These are phyloP conservation scores for Phytophthora pinifolia DNA, from an alignment of 352 stramenopile species.

Conservation along the genomic window DNA sequence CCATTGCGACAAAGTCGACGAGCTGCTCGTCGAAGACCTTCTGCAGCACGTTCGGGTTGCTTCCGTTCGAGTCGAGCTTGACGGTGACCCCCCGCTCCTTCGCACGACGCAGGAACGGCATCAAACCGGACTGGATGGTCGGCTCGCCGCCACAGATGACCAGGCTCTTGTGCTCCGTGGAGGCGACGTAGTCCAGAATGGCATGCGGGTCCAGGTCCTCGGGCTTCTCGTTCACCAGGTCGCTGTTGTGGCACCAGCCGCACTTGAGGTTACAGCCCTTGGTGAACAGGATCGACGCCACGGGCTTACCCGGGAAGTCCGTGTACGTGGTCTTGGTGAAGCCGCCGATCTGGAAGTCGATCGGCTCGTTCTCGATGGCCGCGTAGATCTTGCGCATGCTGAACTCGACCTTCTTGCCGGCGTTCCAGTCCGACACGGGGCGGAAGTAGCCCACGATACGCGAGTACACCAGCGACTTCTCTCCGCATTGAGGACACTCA, in stretches of 20 bases:
- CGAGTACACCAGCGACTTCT: conserved; percentile 30
- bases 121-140: conserved; percentile 30
- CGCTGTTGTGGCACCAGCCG: conserved; percentile 36
- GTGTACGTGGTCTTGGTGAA: conserved; percentile 35
- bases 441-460: conserved; percentile 38
- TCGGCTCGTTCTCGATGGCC: conserved; percentile 29
- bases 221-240: conserved; percentile 30
- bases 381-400: conserved; percentile 38
- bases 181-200: conserved; percentile 34
- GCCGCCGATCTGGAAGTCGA: conserved; percentile 32
- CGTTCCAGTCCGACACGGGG: conserved; percentile 32
- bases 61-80: conserved; percentile 37
- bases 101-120: conserved; percentile 29
- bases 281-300: conserved; percentile 33
- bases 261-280: conserved; percentile 37
- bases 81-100: conserved; percentile 28
- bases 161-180: conserved; percentile 30
- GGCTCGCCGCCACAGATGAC: conserved; percentile 34
- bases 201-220: conserved; percentile 26
- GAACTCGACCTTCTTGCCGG: conserved; percentile 36
- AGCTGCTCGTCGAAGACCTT: conserved; percentile 31
- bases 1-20: conserved; percentile 33
- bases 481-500: conserved; percentile 31
- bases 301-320: conserved; percentile 24
- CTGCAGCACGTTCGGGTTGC: conserved; percentile 32